phyloP scores from a whole-genome alignment of 176 grass and related monocot species.

The Eleusine indica region DNA sequence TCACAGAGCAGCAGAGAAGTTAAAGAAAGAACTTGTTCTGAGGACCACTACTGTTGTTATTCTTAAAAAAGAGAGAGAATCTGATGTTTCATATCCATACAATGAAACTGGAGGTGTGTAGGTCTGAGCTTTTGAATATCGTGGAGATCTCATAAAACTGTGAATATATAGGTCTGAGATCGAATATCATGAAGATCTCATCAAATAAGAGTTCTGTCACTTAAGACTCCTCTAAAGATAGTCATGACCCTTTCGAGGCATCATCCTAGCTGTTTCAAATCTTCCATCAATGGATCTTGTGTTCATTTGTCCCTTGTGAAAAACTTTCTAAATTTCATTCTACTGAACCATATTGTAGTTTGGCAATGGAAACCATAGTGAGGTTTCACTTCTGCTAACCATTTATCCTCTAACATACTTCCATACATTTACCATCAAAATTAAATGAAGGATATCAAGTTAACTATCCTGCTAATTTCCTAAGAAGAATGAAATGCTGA shows the following conservation, averaged over 20 bases:
- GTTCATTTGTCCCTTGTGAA: background rate
- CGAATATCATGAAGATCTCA: background rate
- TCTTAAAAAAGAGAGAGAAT: background rate
- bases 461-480: background rate
- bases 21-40: background rate
- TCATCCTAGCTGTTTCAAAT: background rate
- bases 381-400: background rate
- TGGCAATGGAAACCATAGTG: background rate
- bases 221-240: conserved; percentile 19
- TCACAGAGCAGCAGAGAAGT: background rate
- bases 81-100: background rate
- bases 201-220: background rate
- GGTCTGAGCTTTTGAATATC: background rate
- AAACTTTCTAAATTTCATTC: background rate
- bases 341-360: background rate
- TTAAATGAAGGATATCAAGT: conserved; percentile 5
- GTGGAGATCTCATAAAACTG: background rate
- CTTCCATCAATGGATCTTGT: background rate
- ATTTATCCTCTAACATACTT: background rate
- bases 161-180: background rate
- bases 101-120: background rate
- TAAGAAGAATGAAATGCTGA: conserved; percentile 5
- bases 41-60: background rate
- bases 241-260: background rate
- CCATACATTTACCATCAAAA: conserved; percentile 16